phyloP scores from a whole-genome alignment of 305 asterid genomes.

The Rubia balearica region DNA sequence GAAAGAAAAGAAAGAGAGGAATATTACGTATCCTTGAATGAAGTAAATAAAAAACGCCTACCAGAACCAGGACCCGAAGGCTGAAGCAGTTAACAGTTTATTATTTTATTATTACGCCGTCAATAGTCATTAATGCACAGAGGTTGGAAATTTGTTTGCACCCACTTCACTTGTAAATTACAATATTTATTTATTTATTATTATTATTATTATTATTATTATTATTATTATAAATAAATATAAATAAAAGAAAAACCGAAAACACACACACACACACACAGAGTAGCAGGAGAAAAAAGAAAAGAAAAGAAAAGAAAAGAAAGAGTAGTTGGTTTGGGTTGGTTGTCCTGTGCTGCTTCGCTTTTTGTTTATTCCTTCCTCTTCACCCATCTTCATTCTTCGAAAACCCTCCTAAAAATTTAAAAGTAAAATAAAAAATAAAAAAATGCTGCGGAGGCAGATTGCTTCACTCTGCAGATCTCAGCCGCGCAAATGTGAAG shows the following conservation, averaged over 20 bases:
- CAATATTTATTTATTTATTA: no score
- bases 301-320: no score
- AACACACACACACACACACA: neutral
- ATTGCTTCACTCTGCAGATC: slow-evolving; percentile 15
- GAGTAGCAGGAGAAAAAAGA: neutral
- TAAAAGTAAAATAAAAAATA: neutral
- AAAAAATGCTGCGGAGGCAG: neutral
- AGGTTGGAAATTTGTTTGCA: neutral
- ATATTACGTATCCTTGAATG: no score
- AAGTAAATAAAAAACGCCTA: neutral
- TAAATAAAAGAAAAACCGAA: neutral
- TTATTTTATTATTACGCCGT: no score
- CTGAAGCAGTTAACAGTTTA: neutral
- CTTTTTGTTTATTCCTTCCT: slow-evolving; percentile 6
- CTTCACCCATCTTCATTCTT: slow-evolving; percentile 11
- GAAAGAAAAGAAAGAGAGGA: no score
- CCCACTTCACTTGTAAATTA: no score
- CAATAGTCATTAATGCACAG: neutral
- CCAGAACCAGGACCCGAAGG: neutral
- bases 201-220: no score
- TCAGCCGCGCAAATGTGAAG: slow-evolving; percentile 13
- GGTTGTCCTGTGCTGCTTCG: slow-evolving; percentile 9
- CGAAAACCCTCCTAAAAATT: neutral
- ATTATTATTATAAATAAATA: no score
- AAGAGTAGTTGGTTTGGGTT: slow-evolving; percentile 10